Evolutionary conservation across 257 asterid genomes (phyloP).

Genomic region (Solanum pimpinellifolium): DNA sequence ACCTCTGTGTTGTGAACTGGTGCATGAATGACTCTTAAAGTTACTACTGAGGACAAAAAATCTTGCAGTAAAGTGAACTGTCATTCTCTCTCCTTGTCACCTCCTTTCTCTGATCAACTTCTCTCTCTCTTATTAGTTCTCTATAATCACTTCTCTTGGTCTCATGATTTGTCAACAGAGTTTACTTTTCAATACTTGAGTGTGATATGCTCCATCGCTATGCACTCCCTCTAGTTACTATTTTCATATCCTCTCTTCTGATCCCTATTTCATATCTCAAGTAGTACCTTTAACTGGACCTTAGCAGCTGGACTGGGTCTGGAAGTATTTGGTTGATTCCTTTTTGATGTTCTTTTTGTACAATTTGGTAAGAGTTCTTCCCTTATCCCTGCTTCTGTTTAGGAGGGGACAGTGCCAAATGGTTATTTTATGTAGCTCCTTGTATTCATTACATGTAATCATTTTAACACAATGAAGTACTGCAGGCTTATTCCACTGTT

Average conservation of each 20-base stretch:
- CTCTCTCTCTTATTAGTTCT: not conserved
- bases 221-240: not conserved
- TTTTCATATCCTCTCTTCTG: not conserved
- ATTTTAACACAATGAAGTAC: constrained; percentile 1
- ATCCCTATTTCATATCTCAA: not conserved
- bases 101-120: not conserved
- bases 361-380: not conserved
- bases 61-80: not conserved
- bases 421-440: not conserved
- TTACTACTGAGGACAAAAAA: not conserved
- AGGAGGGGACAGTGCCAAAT: not conserved
- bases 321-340: not conserved
- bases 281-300: not conserved
- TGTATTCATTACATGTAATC: not conserved
- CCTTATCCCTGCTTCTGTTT: not conserved
- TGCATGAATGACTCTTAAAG: not conserved
- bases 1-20: not conserved
- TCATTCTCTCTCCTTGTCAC: not conserved
- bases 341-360: not conserved
- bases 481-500: constrained; percentile 94
- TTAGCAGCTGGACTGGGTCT: not conserved
- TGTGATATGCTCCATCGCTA: not conserved
- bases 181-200: not conserved
- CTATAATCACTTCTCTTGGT: not conserved
- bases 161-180: not conserved